Conservation (phyloP, 257 asterid species). For the Apocynum venetum region DNA sequence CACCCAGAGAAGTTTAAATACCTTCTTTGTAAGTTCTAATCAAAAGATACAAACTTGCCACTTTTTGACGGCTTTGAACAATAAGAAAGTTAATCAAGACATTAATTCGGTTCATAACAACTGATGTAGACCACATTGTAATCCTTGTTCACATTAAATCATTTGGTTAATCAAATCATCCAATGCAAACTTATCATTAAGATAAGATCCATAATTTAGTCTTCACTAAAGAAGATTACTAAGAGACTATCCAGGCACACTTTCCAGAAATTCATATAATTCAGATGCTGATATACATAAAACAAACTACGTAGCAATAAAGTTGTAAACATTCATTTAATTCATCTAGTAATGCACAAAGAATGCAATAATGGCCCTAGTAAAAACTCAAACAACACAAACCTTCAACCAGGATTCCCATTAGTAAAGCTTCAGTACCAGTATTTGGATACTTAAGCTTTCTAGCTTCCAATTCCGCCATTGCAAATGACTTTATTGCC, state of each 20-base stretch:
- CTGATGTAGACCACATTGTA: neutral
- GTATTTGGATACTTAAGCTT: conserved; percentile 79
- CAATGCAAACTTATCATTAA: neutral
- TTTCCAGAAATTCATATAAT: neutral
- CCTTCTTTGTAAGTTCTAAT: neutral
- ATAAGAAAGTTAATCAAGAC: neutral
- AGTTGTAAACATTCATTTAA: neutral
- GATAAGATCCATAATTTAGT: neutral
- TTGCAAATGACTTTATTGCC: conserved; percentile 73
- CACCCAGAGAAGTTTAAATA: neutral
- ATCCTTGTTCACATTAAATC: neutral
- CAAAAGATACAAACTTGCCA: neutral
- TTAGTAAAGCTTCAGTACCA: conserved; percentile 89
- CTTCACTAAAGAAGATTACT: neutral
- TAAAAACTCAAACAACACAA: conserved; percentile 9
- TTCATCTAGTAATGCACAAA: neutral
- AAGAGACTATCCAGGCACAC: neutral
- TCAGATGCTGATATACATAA: neutral
- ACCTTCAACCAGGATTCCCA: conserved; percentile 98
- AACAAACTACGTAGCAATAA: neutral
- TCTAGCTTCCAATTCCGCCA: conserved; percentile 88
- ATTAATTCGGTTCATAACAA: neutral
- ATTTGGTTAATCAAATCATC: neutral
- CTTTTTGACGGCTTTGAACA: neutral
- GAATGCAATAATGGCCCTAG: neutral